Conservation (phyloP, 371 early-diverging fungal species). For the Mucor piriformis region DNA sequence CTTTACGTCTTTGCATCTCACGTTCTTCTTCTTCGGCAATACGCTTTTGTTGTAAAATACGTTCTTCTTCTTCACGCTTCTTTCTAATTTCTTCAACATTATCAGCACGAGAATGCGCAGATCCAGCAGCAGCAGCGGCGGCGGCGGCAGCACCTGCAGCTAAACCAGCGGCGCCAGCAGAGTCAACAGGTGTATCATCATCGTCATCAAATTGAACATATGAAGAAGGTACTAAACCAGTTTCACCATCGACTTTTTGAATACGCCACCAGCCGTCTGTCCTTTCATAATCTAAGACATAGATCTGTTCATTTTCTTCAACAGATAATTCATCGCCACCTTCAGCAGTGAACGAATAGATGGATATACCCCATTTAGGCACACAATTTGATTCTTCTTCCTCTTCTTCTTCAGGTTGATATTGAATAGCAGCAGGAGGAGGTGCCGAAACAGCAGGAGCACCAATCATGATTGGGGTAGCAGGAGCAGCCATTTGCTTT, state of each 20-base stretch:
- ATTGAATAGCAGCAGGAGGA: neutral
- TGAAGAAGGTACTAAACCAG: conserved; percentile 61
- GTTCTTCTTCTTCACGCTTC: conserved; percentile 34
- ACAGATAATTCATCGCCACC: conserved; percentile 79
- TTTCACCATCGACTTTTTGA: conserved; percentile 46
- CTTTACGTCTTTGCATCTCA: conserved; percentile 14
- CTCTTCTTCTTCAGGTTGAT: conserved; percentile 24
- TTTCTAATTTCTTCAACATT: conserved; percentile 26
- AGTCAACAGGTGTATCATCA: conserved; percentile 5
- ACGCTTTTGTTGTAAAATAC: conserved; percentile 21
- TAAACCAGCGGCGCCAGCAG: conserved; percentile 29
- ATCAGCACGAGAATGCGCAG: conserved; percentile 28
- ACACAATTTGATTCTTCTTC: conserved; percentile 41
- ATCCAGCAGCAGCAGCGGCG: conserved; percentile 30
- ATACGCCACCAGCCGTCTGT: conserved; percentile 80
- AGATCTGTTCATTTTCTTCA: conserved; percentile 72
- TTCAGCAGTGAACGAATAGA: conserved; percentile 78
- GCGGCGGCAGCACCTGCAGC: conserved; percentile 31
- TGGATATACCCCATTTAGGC: conserved; percentile 68
- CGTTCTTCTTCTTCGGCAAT: conserved; percentile 20
- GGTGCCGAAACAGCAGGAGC: neutral
- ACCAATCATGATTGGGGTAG: neutral
- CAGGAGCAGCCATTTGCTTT: conserved; percentile 29
- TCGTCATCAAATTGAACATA: conserved; percentile 57
- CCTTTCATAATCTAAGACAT: conserved; percentile 75